phyloP scores from a whole-genome alignment of 768 basidiomycete species.

The Agaricus blazei region DNA sequence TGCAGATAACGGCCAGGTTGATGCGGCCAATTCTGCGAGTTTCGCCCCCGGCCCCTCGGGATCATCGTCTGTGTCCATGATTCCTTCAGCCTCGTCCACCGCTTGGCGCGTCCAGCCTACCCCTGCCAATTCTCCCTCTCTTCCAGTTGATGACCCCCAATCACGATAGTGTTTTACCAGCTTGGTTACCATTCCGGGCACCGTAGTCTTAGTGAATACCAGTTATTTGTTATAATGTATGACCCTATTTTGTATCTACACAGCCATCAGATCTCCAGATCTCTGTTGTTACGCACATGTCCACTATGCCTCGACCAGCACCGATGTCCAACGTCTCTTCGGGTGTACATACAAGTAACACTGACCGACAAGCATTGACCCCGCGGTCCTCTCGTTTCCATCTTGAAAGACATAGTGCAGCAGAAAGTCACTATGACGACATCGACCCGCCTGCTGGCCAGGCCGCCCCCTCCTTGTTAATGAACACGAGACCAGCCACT shows the following conservation, averaged over 20 bases:
- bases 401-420: slow-evolving; percentile 49
- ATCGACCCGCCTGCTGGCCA: slow-evolving; percentile 33
- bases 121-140: slow-evolving; percentile 2
- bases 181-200: background rate
- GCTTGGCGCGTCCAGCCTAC: background rate
- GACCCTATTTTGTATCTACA: background rate
- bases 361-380: slow-evolving; percentile 35
- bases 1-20: background rate
- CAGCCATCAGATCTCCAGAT: background rate
- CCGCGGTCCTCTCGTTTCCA: slow-evolving; percentile 63
- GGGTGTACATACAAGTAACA: slow-evolving; percentile 22
- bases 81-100: background rate
- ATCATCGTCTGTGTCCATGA: slow-evolving; percentile 3
- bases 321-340: slow-evolving; percentile 33
- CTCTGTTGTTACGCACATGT: background rate
- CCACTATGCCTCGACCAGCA: slow-evolving; percentile 34
- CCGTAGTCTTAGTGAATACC: background rate
- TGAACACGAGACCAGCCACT: slow-evolving; percentile 23
- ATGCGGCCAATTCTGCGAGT: slow-evolving; percentile 2
- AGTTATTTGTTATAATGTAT: background rate
- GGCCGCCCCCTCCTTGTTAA: slow-evolving; percentile 44
- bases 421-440: slow-evolving; percentile 43
- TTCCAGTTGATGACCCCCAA: background rate
- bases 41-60: slow-evolving; percentile 6
- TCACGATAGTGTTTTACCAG: background rate